These are phyloP conservation scores for Hyaloscypha variabilis DNA, from an alignment of 495 filamentous ascomycete species.

Conservation along the genomic window DNA sequence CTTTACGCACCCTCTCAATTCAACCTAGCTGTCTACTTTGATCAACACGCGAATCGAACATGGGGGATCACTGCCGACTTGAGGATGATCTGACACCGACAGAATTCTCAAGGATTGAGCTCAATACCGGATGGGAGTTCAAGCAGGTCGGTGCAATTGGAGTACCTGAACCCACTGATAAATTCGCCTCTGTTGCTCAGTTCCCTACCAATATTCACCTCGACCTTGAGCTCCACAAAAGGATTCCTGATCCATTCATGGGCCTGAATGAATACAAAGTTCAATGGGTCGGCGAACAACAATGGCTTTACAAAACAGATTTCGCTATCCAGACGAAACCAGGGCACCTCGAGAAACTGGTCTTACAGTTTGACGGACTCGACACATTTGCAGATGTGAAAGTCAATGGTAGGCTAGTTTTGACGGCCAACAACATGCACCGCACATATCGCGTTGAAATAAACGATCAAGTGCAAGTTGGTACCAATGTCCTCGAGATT, in stretches of 20 bases:
- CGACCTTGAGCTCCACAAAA: too few species aligned
- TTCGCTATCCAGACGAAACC: conserved; percentile 55
- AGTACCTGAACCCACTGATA: too few species aligned
- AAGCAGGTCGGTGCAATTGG: too few species aligned
- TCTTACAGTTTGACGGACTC: conserved; percentile 71
- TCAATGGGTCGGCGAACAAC: conserved; percentile 78
- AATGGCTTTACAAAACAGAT: conserved; percentile 70
- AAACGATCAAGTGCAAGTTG: conserved; percentile 45
- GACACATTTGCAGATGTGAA: conserved; percentile 72
- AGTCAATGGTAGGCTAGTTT: conserved; percentile 59
- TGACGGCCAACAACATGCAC: conserved; percentile 72
- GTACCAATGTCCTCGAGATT: conserved; percentile 47
- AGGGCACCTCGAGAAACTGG: conserved; percentile 38
- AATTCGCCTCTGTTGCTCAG: too few species aligned
- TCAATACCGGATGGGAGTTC: too few species aligned
- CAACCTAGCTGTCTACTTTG: too few species aligned
- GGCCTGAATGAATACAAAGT: conserved; percentile 75
- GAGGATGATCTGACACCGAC: too few species aligned
- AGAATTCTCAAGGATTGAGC: too few species aligned
- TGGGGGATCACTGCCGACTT: too few species aligned
- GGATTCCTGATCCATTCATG: conserved; percentile 70
- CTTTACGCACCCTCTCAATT: too few species aligned
- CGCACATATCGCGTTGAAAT: conserved; percentile 65
- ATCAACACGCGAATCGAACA: too few species aligned
- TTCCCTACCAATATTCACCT: too few species aligned